Evolutionary conservation across 371 early-diverging fungal genomes (phyloP).

Genomic region (Mortierella sp.): DNA sequence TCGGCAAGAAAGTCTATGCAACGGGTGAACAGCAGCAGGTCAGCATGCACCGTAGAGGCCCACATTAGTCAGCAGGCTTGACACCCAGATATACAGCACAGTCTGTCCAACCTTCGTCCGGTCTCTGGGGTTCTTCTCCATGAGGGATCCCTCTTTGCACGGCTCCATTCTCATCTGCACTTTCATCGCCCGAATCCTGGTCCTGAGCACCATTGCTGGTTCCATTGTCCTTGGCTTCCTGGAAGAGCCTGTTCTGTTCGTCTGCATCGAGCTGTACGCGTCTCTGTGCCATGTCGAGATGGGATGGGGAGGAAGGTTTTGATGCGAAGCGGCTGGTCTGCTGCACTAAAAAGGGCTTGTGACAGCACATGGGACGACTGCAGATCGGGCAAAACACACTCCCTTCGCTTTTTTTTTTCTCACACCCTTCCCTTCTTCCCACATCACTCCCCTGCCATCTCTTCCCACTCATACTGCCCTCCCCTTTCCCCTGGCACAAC

Average conservation of each 20-base stretch:
- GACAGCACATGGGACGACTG: not conserved
- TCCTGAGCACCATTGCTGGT: conserved; percentile 2
- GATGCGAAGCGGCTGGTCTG: not conserved
- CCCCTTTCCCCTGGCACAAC: too few species aligned
- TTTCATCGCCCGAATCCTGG: conserved; percentile 38
- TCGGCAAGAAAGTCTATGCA: conserved; percentile 58
- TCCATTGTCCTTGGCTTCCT: conserved; percentile 24
- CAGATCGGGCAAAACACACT: too few species aligned
- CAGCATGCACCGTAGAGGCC: too few species aligned
- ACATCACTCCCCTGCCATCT: too few species aligned
- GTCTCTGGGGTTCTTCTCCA: conserved; percentile 24
- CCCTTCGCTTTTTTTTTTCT: too few species aligned
- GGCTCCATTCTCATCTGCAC: conserved; percentile 38
- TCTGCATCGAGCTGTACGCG: conserved; percentile 48
- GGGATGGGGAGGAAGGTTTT: not conserved
- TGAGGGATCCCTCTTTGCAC: conserved; percentile 50
- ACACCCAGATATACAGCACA: too few species aligned
- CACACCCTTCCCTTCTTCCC: too few species aligned
- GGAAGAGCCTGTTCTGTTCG: conserved; percentile 49
- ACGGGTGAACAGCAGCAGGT: too few species aligned
- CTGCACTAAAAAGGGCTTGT: not conserved
- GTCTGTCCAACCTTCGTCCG: conserved; percentile 27
- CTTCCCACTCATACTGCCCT: too few species aligned
- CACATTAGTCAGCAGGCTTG: too few species aligned
- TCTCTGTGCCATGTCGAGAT: conserved; percentile 41